Percentiles rank a stretch among this genome's conserved stretches.
phyloP scores from a whole-genome alignment of 371 early-diverging fungal genomes.

The Blakeslea trispora region DNA sequence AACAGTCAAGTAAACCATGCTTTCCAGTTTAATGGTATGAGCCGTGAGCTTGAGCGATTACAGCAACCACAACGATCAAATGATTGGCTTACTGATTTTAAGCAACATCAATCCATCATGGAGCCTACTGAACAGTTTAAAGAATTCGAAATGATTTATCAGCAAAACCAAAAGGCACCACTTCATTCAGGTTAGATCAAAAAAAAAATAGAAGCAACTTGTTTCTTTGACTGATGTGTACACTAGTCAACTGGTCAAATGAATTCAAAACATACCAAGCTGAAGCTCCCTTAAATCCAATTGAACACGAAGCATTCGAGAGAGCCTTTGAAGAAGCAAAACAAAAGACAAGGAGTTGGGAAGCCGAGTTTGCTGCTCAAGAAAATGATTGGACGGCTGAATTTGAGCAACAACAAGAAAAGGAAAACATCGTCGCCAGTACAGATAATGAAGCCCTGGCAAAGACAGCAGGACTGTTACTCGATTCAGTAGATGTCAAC shows the following conservation, averaged over 20 bases:
- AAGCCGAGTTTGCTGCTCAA: slow-evolving; percentile 56
- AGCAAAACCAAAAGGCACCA: slow-evolving; percentile 26
- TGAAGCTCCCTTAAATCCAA: slow-evolving; percentile 12
- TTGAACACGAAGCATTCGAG: slow-evolving; percentile 61
- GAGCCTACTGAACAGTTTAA: slow-evolving; percentile 63
- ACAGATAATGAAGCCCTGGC: slow-evolving; percentile 72
- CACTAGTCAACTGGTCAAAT: slow-evolving; percentile 42
- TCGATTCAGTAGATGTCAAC: slow-evolving; percentile 74
- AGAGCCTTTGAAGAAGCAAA: slow-evolving; percentile 73
- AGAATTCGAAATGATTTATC: slow-evolving; percentile 67
- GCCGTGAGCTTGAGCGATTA: slow-evolving; percentile 58
- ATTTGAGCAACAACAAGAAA: slow-evolving; percentile 41
- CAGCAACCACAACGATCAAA: slow-evolving; percentile 31
- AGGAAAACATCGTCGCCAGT: slow-evolving; percentile 22
- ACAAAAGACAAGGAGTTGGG: slow-evolving; percentile 44
- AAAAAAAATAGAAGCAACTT: no score
- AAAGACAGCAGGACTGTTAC: slow-evolving; percentile 80
- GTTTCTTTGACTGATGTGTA: no score
- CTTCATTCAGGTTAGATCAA: slow-evolving; percentile 11
- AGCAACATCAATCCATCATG: slow-evolving; percentile 47
- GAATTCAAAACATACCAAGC: slow-evolving; percentile 44
- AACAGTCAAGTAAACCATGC: slow-evolving; percentile 33
- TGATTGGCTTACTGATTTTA: slow-evolving; percentile 75
- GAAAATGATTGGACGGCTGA: slow-evolving; percentile 55
- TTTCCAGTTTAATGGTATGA: slow-evolving; percentile 61